A percentile compares a stretch with the other conserved stretches of the same genome.
Conservation (phyloP, 495 filamentous ascomycete genomes). For the Talaromyces liani region DNA sequence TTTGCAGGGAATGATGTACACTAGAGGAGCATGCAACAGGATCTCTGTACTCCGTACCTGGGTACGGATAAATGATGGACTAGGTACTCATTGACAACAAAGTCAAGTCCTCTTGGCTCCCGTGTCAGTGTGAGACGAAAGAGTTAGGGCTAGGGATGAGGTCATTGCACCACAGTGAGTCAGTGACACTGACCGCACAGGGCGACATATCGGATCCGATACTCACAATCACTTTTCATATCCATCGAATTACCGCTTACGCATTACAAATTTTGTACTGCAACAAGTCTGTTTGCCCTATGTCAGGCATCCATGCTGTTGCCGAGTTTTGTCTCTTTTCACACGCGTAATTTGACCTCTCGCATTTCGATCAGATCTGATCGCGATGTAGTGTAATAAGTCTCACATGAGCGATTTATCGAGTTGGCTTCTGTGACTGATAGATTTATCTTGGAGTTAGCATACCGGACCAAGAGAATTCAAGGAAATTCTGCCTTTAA, state of each 20-base stretch:
- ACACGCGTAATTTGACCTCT: background rate
- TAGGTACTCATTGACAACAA: background rate
- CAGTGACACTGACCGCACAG: background rate
- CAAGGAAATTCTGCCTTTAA: background rate
- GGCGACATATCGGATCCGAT: background rate
- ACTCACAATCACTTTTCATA: background rate
- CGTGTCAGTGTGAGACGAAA: background rate
- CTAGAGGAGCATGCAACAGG: background rate
- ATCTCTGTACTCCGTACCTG: background rate
- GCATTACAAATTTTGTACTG: background rate
- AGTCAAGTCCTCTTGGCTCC: background rate
- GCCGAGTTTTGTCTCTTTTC: background rate
- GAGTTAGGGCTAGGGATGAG: slow-evolving; percentile 3
- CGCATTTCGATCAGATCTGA: background rate
- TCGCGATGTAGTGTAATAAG: background rate
- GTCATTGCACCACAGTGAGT: background rate
- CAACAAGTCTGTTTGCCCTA: background rate
- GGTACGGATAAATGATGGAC: background rate
- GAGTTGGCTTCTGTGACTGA: background rate
- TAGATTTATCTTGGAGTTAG: background rate
- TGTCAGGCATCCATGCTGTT: slow-evolving; percentile 4
- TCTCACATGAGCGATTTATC: background rate
- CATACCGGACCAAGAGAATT: background rate
- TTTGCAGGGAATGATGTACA: background rate
- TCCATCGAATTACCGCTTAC: background rate